Conservation (phyloP, 257 asterid genomes). For the Lantana camara region DNA sequence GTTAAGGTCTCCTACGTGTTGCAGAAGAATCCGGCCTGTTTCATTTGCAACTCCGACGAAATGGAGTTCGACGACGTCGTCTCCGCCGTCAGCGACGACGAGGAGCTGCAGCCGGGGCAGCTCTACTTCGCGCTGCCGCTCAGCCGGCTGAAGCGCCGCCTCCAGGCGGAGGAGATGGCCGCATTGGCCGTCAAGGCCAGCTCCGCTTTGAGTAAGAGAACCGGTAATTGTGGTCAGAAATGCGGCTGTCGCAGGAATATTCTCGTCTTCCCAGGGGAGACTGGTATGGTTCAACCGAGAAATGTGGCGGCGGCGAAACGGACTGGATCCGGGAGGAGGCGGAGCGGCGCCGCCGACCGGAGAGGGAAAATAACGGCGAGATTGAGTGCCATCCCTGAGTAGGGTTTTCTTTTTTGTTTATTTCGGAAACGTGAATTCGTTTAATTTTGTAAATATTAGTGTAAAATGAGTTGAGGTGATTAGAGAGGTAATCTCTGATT, state of each 20-base stretch:
- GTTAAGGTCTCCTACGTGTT: slow-evolving; percentile 69
- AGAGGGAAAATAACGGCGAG: slow-evolving; percentile 50
- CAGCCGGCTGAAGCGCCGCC: slow-evolving; percentile 53
- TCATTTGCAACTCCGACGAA: slow-evolving; percentile 89
- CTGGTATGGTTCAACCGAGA: slow-evolving; percentile 28
- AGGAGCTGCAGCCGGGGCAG: slow-evolving; percentile 82
- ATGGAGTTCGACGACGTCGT: slow-evolving; percentile 86
- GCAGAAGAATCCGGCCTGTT: slow-evolving; percentile 66
- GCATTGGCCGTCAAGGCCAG: slow-evolving; percentile 97
- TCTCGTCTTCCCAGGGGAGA: slow-evolving; percentile 37
- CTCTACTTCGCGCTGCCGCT: slow-evolving; percentile 83
- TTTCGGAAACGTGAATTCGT: slow-evolving; percentile 32
- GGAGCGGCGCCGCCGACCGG: slow-evolving; percentile 40
- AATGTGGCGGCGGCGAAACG: slow-evolving; percentile 28
- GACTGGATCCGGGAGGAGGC: slow-evolving; percentile 35
- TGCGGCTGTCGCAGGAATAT: slow-evolving; percentile 57
- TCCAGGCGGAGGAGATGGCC: slow-evolving; percentile 91
- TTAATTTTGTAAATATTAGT: slow-evolving; percentile 44
- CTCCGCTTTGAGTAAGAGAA: slow-evolving; percentile 67
- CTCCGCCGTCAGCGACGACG: slow-evolving; percentile 71
- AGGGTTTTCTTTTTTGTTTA: slow-evolving; percentile 39
- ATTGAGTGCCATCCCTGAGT: slow-evolving; percentile 80
- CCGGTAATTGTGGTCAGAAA: slow-evolving; percentile 48
- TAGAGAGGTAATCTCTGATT: neutral
- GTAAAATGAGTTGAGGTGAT: slow-evolving; percentile 19